These are phyloP conservation scores for Aspergillus sp. DNA, from an alignment of 2,329 filamentous ascomycete genomes.

Conservation along the genomic window DNA sequence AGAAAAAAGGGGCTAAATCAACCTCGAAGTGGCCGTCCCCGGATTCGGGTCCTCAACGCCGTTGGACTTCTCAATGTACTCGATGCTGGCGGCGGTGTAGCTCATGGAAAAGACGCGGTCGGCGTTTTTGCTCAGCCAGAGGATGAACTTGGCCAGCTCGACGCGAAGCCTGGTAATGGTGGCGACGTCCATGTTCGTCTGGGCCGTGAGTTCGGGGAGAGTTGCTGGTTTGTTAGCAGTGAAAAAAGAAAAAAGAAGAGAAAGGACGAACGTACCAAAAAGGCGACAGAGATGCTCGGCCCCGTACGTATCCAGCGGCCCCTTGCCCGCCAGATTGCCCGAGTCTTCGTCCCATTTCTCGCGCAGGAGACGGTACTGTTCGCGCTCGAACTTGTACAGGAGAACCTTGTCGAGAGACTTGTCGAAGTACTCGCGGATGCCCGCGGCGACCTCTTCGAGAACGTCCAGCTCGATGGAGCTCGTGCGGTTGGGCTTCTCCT, in stretches of 20 bases:
- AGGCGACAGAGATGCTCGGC: constrained; percentile 85
- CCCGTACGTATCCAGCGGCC: constrained; percentile 74
- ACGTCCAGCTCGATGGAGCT: constrained; percentile 64
- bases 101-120: constrained; percentile 59
- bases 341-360: constrained; percentile 57
- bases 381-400: constrained; percentile 86
- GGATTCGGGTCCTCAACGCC: constrained; percentile 20
- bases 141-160: constrained; percentile 75
- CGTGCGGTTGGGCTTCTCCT: constrained; percentile 59
- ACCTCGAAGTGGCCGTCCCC: constrained; percentile 24
- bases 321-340: constrained; percentile 59
- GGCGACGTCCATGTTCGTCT: constrained; percentile 96
- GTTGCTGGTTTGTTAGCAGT: constrained; percentile 50
- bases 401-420: constrained; percentile 78
- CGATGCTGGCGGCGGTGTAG: constrained; percentile 34
- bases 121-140: constrained; percentile 72
- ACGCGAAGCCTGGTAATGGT: constrained; percentile 81
- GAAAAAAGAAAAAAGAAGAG: constrained; percentile 1
- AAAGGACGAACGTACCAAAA: constrained; percentile 55
- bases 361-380: constrained; percentile 72
- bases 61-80: constrained; percentile 29
- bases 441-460: constrained; percentile 77
- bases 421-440: constrained; percentile 89
- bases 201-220: constrained; percentile 84
- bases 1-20: too few relatives aligned